Base-by-base conservation (phyloP, 192 early-diverging fungal genomes). In the Coemansia sp. region DNA sequence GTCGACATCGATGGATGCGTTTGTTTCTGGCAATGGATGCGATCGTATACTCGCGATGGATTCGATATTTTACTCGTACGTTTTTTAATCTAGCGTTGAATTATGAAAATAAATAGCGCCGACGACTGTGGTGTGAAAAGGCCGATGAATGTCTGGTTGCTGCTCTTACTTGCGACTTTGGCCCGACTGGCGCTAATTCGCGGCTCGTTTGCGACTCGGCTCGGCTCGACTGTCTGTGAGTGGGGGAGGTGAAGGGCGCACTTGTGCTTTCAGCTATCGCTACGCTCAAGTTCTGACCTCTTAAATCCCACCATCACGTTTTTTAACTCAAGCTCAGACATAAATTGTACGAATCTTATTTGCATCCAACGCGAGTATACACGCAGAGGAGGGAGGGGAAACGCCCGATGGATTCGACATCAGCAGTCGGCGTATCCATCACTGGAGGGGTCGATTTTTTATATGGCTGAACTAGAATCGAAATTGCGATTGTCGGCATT, bases 61-160 rank as follows among this genome's bases (percentile, higher is more conserved):
- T 53, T 31, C 50, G 50, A 53, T 53, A n/a, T 31, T n/a, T n/a
- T n/a, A n/a, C n/a, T 53, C 50, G 50, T 53, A 53, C 50, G 50
- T 53, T 53, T 53, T 53, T 10, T 13, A 31, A 53, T 53, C 50
- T 53, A 53, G 50, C 50, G 50, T 53, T 53, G 50, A 28, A 28
- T 31, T 53, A 28, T 50, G 11, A 8, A 28, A 28, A 28, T 28
- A 53, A 26, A 28, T 31, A 53, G 50, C 50, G 50, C 50, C 50
- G 50, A 53, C 50, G 50, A 53, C 50, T 48, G 45, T 20, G 11
- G 26, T 53, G 50, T 13, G 40, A 43, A 43, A 51, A 53, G 50
- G 50, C 10, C 50, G 26, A 53, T 45, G 16, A 31, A 53, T 31
- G 26, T 13, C 50, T 33, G 50, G 26, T 5, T 16, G 26, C 13